A percentile compares a stretch with the other conserved stretches of the same genome.
Evolutionary conservation across 768 basidiomycete genomes (phyloP).

Genomic region (Agaricus sinodeliciosus): DNA sequence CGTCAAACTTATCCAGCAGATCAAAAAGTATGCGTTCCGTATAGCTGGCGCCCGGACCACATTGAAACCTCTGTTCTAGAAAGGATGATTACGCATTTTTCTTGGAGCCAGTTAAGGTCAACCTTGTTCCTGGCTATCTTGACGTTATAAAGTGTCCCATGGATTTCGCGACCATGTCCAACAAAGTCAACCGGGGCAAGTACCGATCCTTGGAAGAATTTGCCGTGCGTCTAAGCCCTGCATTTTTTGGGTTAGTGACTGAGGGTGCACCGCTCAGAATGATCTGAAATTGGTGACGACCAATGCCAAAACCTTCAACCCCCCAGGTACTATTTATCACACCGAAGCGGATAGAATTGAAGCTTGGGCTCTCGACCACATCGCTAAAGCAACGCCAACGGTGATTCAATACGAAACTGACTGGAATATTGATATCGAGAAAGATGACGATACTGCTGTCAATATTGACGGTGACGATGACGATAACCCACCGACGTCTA

Average conservation of each 20-base stretch:
- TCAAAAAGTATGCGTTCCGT: conserved; percentile 56
- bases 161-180: conserved; percentile 85
- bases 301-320: conserved; percentile 76
- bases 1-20: conserved; percentile 55
- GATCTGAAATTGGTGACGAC: conserved; percentile 68
- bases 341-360: conserved; percentile 71
- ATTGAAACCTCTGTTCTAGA: conserved; percentile 29
- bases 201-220: conserved; percentile 82
- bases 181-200: conserved; percentile 68
- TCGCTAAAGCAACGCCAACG: conserved; percentile 59
- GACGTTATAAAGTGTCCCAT: conserved; percentile 80
- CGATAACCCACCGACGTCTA: conserved; percentile 23
- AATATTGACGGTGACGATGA: conserved; percentile 37
- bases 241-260: not conserved
- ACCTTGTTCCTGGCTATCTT: conserved; percentile 53
- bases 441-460: conserved; percentile 46
- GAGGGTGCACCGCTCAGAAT: conserved; percentile 28
- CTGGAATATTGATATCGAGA: conserved; percentile 78
- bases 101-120: conserved; percentile 55
- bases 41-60: not conserved
- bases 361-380: conserved; percentile 65
- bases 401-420: conserved; percentile 81
- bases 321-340: conserved; percentile 66
- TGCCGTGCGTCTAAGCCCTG: conserved; percentile 39
- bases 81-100: conserved; percentile 88